Conservation (phyloP, 306 rosid genomes). For the Vachellia pachyceras region DNA sequence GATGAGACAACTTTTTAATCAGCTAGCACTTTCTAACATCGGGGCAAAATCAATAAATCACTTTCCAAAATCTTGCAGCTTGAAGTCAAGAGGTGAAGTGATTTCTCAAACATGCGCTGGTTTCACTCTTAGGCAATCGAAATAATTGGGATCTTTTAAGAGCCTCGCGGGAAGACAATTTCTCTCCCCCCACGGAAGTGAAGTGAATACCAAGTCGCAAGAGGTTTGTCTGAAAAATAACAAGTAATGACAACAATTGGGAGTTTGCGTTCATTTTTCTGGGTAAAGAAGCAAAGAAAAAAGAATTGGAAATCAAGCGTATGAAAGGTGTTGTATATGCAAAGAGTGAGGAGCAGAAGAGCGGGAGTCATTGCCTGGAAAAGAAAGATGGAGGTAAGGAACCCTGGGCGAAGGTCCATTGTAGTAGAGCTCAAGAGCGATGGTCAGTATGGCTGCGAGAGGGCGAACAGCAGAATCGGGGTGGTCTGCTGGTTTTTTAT, state of each 20-base stretch:
- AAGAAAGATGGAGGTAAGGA: slow-evolving; percentile 42
- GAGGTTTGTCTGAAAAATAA: not conserved
- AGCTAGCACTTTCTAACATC: not conserved
- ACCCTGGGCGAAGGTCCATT: slow-evolving; percentile 60
- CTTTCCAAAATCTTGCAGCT: not conserved
- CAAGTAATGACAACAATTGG: not conserved
- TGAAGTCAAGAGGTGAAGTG: not conserved
- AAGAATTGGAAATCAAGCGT: not conserved
- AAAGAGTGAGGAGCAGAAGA: slow-evolving; percentile 11
- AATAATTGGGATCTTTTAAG: not conserved
- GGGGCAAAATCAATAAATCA: not conserved
- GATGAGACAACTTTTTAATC: not conserved
- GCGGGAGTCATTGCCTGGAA: slow-evolving; percentile 63
- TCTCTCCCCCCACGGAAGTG: not conserved
- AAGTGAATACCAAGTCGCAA: not conserved
- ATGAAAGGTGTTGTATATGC: not conserved
- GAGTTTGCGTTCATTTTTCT: not conserved
- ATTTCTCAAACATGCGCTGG: not conserved
- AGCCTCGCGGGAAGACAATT: not conserved
- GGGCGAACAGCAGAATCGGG: not conserved
- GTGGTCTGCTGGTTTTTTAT: not conserved
- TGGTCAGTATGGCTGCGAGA: not conserved
- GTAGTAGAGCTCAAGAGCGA: not conserved
- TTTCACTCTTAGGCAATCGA: slow-evolving; percentile 15
- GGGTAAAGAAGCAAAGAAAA: not conserved